These are phyloP conservation scores for Copromyces sp. DNA, from an alignment of 495 filamentous ascomycete genomes.

Conservation along the genomic window DNA sequence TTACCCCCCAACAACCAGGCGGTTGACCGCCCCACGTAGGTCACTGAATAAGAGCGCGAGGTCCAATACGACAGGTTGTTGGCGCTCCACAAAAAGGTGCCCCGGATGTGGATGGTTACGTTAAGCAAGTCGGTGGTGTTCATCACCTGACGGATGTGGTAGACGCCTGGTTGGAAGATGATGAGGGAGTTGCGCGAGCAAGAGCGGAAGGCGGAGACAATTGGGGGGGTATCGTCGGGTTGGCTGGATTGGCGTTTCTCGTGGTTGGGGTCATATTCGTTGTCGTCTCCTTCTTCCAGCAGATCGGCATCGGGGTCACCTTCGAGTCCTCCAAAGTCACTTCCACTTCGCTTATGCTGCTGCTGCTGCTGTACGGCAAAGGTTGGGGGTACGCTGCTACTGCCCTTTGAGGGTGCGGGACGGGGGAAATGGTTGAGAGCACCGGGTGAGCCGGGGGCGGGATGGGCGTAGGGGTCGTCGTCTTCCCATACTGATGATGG, in stretches of 20 bases:
- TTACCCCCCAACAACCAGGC: slow-evolving; percentile 32
- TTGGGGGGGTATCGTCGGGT: slow-evolving; percentile 32
- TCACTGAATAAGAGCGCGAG: slow-evolving; percentile 23
- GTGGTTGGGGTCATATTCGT: neutral
- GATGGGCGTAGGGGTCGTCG: neutral
- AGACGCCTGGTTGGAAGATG: slow-evolving; percentile 27
- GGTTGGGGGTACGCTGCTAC: neutral
- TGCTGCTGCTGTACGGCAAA: neutral
- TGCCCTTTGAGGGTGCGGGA: slow-evolving; percentile 2
- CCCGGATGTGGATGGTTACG: slow-evolving; percentile 31
- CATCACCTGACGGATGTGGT: slow-evolving; percentile 37
- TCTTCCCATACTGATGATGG: neutral
- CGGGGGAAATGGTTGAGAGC: slow-evolving; percentile 9
- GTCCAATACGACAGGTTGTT: slow-evolving; percentile 34
- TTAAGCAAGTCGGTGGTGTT: slow-evolving; percentile 30
- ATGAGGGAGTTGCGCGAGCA: slow-evolving; percentile 27
- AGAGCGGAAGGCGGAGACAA: slow-evolving; percentile 31
- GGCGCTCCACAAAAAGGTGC: slow-evolving; percentile 28
- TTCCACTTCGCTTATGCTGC: neutral
- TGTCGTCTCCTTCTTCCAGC: neutral
- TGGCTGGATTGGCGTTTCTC: neutral
- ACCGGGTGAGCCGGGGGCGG: neutral
- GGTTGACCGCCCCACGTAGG: slow-evolving; percentile 28
- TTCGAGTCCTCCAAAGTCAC: neutral
- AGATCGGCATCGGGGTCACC: neutral